Evolutionary conservation across 345 rosid species (phyloP).

Genomic region (Populus deltoides): DNA sequence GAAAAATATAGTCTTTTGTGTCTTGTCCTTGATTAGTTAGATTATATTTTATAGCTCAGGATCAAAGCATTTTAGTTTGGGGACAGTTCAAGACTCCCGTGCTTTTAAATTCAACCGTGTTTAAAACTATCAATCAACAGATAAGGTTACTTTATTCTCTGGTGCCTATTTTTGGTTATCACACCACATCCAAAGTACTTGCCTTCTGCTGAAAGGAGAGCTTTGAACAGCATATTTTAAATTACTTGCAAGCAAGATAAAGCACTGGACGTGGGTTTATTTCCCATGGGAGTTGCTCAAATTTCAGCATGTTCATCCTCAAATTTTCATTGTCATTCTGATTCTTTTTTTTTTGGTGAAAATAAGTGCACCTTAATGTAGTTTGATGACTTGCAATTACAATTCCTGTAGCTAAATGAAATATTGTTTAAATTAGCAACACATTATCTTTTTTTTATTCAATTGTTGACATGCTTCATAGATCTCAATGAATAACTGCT

Average conservation of each 20-base stretch:
- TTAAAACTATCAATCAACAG: background rate
- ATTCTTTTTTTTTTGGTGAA: background rate
- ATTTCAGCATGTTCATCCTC: background rate
- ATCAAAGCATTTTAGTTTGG: background rate
- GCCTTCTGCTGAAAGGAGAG: background rate
- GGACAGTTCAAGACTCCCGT: background rate
- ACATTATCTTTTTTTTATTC: background rate
- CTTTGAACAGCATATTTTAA: background rate
- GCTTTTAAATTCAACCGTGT: background rate
- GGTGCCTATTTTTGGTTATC: background rate
- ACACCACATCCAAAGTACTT: background rate
- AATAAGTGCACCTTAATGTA: background rate
- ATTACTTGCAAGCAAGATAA: background rate
- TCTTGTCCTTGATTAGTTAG: background rate
- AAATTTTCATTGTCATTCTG: background rate
- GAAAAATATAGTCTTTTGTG: background rate
- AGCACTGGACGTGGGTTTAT: background rate
- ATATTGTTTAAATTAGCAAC: background rate
- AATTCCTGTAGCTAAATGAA: background rate
- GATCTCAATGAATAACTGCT: background rate
- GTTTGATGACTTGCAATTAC: background rate
- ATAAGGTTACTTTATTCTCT: background rate
- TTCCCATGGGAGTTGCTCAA: background rate
- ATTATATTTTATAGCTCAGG: background rate
- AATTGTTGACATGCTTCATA: background rate